phyloP scores from a whole-genome alignment of 345 rosid genomes.

The Syzygium aromaticum region DNA sequence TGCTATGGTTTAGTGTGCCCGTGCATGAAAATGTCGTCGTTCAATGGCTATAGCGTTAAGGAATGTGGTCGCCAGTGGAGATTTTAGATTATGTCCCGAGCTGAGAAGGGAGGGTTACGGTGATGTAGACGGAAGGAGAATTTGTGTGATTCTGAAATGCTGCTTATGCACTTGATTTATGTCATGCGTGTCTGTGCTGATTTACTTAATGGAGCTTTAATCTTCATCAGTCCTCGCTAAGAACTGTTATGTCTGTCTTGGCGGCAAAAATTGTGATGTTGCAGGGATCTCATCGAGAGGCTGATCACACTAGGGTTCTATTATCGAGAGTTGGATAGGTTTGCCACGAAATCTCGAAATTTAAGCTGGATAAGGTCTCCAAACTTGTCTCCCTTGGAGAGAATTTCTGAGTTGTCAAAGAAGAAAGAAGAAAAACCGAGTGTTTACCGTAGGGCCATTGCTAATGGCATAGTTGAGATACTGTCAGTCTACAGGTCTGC shows the following conservation, averaged over 20 bases:
- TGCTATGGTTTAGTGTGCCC: not conserved
- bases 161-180: not conserved
- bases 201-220: not conserved
- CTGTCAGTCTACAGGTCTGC: slow-evolving; percentile 78
- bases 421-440: slow-evolving; percentile 32
- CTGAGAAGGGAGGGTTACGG: not conserved
- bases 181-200: not conserved
- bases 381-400: slow-evolving; percentile 36
- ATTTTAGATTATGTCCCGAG: not conserved
- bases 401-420: slow-evolving; percentile 36
- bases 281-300: slow-evolving; percentile 83
- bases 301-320: slow-evolving; percentile 81
- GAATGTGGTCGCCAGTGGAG: not conserved
- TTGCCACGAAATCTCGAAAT: slow-evolving; percentile 64
- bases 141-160: not conserved
- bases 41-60: not conserved
- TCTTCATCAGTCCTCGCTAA: not conserved
- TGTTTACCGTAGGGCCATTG: slow-evolving; percentile 79
- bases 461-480: slow-evolving; percentile 91
- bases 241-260: not conserved
- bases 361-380: slow-evolving; percentile 78
- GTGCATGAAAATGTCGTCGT: not conserved
- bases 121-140: not conserved
- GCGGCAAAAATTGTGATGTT: not conserved
- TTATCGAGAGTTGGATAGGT: slow-evolving; percentile 85